Percentiles rank a stretch among this genome's conserved stretches.
These are phyloP conservation scores for Hypoxylon fuscum DNA, from an alignment of 495 filamentous ascomycete genomes.

Conservation along the genomic window DNA sequence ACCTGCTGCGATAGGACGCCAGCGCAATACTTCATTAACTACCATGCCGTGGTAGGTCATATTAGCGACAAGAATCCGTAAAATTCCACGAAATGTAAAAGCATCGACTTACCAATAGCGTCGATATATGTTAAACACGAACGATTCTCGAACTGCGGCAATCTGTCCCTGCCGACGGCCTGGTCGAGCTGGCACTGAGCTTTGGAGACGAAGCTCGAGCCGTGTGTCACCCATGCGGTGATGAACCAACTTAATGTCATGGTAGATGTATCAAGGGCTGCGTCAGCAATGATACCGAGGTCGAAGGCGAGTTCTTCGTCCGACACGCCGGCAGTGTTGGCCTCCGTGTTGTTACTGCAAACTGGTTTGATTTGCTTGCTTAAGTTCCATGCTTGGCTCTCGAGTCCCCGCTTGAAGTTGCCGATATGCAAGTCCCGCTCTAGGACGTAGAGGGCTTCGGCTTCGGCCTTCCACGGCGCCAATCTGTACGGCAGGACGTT, in stretches of 20 bases:
- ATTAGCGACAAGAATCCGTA: conserved; percentile 17
- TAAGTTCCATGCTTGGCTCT: conserved; percentile 14
- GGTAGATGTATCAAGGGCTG: conserved; percentile 28
- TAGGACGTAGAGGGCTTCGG: conserved; percentile 12
- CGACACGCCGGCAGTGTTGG: conserved; percentile 11
- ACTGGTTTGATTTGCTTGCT: conserved; percentile 10
- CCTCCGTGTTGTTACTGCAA: background rate
- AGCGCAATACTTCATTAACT: conserved; percentile 61
- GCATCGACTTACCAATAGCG: conserved; percentile 25
- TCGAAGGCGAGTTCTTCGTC: conserved; percentile 31
- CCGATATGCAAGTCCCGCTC: conserved; percentile 2
- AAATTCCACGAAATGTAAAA: background rate
- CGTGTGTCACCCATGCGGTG: conserved; percentile 32
- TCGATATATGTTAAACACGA: conserved; percentile 55
- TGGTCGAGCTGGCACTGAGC: conserved; percentile 59
- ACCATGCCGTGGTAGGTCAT: conserved; percentile 26
- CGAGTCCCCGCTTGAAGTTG: conserved; percentile 6
- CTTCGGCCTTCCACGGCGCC: conserved; percentile 60
- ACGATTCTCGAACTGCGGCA: conserved; percentile 58
- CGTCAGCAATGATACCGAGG: conserved; percentile 39
- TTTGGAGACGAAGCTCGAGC: conserved; percentile 7
- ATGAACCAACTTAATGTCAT: conserved; percentile 36
- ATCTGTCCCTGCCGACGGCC: conserved; percentile 52
- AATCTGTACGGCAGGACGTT: conserved; percentile 43
- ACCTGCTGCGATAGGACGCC: conserved; percentile 62